phyloP scores from a whole-genome alignment of 257 asterid species.

The Jasminum sambac region DNA sequence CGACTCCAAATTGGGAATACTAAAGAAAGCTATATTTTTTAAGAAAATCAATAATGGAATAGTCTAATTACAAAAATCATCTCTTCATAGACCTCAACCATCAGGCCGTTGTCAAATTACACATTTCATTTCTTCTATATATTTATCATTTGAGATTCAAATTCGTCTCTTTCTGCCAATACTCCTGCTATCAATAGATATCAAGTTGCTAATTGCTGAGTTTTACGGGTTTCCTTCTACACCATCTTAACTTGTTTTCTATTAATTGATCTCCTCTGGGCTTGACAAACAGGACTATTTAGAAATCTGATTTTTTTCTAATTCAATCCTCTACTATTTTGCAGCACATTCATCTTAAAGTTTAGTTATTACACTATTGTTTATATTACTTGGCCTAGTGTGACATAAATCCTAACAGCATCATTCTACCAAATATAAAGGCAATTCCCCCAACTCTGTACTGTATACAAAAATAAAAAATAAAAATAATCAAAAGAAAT shows the following conservation, averaged over 20 bases:
- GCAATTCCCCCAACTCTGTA: background rate
- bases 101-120: background rate
- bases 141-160: background rate
- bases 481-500: too few relatives aligned
- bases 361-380: background rate
- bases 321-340: background rate
- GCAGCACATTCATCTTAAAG: background rate
- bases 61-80: background rate
- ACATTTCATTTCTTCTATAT: background rate
- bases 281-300: background rate
- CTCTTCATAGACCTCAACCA: background rate
- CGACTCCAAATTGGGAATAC: background rate
- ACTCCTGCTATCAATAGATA: background rate
- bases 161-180: background rate
- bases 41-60: background rate
- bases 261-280: background rate
- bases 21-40: background rate
- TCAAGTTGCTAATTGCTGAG: background rate
- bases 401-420: background rate
- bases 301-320: background rate
- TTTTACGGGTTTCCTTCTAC: background rate
- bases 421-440: background rate
- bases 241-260: constrained; percentile 1
- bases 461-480: background rate
- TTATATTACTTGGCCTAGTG: background rate